Percentiles rank a stretch among this genome's conserved stretches.
These are phyloP conservation scores for Neophaeococcomyces mojaviensis DNA, from an alignment of 2,329 filamentous ascomycete species.

Conservation along the genomic window DNA sequence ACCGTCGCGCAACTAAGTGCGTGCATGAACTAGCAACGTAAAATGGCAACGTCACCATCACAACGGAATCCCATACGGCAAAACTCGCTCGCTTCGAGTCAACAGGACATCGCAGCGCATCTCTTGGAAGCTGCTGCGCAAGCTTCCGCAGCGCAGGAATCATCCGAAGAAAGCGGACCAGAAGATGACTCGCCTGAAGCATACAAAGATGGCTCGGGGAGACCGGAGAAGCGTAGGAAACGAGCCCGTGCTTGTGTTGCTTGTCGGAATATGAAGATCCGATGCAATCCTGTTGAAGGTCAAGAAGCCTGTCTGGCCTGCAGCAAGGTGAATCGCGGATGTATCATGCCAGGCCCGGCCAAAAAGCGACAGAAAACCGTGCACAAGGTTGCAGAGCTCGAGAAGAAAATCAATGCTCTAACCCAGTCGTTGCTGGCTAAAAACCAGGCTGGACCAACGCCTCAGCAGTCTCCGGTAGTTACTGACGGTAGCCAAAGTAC, in stretches of 20 bases:
- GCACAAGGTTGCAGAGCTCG: constrained; percentile 80
- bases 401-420: constrained; percentile 84
- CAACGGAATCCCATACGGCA: background rate
- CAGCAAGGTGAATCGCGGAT: constrained; percentile 68
- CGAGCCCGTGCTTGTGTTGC: constrained; percentile 20
- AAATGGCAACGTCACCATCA: background rate
- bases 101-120: constrained; percentile 5
- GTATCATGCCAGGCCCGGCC: constrained; percentile 65
- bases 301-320: constrained; percentile 59
- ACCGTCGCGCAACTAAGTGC: too few relatives aligned
- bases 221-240: constrained; percentile 18
- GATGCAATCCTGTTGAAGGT: constrained; percentile 22
- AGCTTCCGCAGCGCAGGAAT: constrained; percentile 4
- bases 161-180: background rate
- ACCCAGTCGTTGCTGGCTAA: constrained; percentile 67
- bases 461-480: constrained; percentile 3
- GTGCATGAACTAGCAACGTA: too few relatives aligned
- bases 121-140: constrained; percentile 7
- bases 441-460: constrained; percentile 18
- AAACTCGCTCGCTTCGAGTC: background rate
- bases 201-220: constrained; percentile 11
- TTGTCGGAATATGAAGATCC: constrained; percentile 23
- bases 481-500: constrained; percentile 2
- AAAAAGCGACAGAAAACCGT: constrained; percentile 85
- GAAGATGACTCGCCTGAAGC: constrained; percentile 9